Conservation (phyloP, 345 rosid species). For the Camelina sativa region DNA sequence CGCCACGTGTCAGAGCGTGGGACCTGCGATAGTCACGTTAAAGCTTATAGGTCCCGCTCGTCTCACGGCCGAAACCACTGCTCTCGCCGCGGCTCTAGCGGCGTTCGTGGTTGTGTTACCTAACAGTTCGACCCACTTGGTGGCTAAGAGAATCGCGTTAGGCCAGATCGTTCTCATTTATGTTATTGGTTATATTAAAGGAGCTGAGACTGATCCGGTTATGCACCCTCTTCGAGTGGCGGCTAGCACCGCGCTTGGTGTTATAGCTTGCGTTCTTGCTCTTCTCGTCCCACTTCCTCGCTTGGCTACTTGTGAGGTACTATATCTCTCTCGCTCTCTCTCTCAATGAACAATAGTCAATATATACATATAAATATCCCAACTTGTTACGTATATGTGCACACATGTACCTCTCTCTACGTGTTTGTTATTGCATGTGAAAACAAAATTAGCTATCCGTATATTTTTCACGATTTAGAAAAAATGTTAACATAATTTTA, state of each 20-base stretch:
- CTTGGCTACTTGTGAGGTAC: constrained; percentile 70
- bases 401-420: constrained; percentile 10
- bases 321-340: neutral
- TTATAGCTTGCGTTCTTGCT: constrained; percentile 70
- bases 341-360: neutral
- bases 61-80: constrained; percentile 54
- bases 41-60: constrained; percentile 70
- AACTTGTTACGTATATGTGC: constrained; percentile 14
- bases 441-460: neutral
- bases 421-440: constrained; percentile 9
- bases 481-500: constrained; percentile 12
- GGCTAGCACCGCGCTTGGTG: constrained; percentile 80
- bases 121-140: constrained; percentile 55
- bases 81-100: constrained; percentile 64
- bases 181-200: constrained; percentile 61
- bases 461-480: neutral
- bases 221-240: constrained; percentile 83
- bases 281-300: constrained; percentile 78
- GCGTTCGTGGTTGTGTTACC: constrained; percentile 69
- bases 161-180: constrained; percentile 81
- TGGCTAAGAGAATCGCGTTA: constrained; percentile 73
- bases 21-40: constrained; percentile 69
- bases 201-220: constrained; percentile 56
- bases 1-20: constrained; percentile 71
- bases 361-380: constrained; percentile 1